Evolutionary conservation across 352 stramenopile species (phyloP), one percentile per base, ranked within the genome.

Genomic region (Globisporangium spiculum): DNA sequence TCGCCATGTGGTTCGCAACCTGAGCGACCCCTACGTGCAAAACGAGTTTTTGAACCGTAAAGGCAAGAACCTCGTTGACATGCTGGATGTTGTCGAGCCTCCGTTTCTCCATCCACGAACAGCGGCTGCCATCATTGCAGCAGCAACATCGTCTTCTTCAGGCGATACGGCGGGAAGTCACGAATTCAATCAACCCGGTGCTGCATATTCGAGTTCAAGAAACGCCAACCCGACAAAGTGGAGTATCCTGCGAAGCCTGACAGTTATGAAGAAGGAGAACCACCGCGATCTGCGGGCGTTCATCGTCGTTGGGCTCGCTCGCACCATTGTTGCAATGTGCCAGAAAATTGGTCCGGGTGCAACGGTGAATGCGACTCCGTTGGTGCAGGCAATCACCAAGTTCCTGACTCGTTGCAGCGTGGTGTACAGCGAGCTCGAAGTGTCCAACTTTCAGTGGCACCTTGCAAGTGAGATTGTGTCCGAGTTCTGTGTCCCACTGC

Each of bases 381-480:
- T 92, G 10, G 65, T 93, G 0, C 77, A 67, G 26, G 77, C 68
- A 14, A 71, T 92, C 53, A 89, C 91, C 65, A 67, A 66, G 18
- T 93, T 93, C 59, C 68, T 93, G 8, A 77, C 80, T 24, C 79
- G 81, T 12, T 93, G 86, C 70, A 85, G 80, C 53, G 74, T 80
- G 14, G 83, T 91, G 10, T 93, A 93, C 64, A 78, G 83, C 2
- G 80, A 91, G 65, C 68, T 93, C 24, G 83, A 93, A 69, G 81
- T 91, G 5, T 89, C 82, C 2, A 88, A 93, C 63, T 92, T 90
- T 70, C 86, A 93, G 60, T 93, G 86, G 86, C 72, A 80, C 38
- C 72, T 93, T 26, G 86, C 86, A 4, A 92, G 82, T 57, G 86
- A 93, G 57, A 74, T 91, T 24, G 81, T 93, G 22, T 79, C 75